A percentile compares a stretch with the other conserved stretches of the same genome.
phyloP scores from a whole-genome alignment of 805 yeast species.

The Danielia reshetovae region DNA sequence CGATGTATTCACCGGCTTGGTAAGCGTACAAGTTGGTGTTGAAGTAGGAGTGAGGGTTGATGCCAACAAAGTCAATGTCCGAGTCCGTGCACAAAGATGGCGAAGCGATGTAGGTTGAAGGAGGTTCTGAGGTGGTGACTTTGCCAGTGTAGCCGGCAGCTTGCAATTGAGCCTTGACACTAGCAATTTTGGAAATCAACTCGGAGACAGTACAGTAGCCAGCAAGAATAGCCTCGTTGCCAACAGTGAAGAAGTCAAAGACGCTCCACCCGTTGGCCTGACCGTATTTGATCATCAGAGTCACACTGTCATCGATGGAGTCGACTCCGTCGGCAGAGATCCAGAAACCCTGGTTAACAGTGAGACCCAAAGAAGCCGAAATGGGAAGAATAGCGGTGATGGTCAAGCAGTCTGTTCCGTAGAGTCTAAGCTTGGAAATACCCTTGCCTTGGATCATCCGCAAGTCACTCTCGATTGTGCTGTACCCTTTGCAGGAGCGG shows the following conservation, averaged over 20 bases:
- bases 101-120: conserved; percentile 60
- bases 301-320: conserved; percentile 61
- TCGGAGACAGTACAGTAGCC: conserved; percentile 58
- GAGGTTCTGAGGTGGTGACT: conserved; percentile 86
- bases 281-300: conserved; percentile 47
- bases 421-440: conserved; percentile 64
- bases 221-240: conserved; percentile 79
- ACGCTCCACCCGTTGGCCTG: conserved; percentile 60
- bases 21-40: conserved; percentile 58
- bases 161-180: conserved; percentile 55
- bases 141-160: conserved; percentile 74
- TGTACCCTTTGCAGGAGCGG: conserved; percentile 60
- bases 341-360: conserved; percentile 87
- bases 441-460: conserved; percentile 54
- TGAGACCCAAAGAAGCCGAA: conserved; percentile 56
- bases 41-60: conserved; percentile 86
- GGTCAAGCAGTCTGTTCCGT: conserved; percentile 84
- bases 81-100: conserved; percentile 68
- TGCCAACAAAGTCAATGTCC: conserved; percentile 76
- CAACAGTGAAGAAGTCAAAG: conserved; percentile 76
- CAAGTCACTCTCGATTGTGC: conserved; percentile 56
- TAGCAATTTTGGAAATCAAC: conserved; percentile 59
- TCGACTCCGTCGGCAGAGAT: conserved; percentile 60
- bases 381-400: conserved; percentile 62
- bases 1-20: conserved; percentile 67